Evolutionary conservation across 805 yeast species (phyloP).

Genomic region (Candida boleticola): DNA sequence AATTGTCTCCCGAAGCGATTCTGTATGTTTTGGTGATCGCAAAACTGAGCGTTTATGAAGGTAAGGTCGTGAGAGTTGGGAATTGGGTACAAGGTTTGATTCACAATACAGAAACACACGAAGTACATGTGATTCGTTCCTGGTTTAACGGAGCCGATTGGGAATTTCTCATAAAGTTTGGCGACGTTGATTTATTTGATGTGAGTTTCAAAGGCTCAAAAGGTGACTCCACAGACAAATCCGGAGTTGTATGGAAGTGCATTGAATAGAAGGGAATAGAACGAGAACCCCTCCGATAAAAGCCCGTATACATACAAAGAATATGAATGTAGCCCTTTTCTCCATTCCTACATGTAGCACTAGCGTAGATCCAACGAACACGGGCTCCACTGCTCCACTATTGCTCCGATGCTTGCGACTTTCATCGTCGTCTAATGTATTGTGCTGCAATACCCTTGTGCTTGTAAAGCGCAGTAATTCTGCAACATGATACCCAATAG

Average conservation of each 20-base stretch:
- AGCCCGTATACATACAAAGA: no score
- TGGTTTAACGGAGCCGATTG: constrained; percentile 18
- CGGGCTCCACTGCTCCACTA: no score
- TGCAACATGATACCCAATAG: constrained; percentile 1
- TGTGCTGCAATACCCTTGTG: no score
- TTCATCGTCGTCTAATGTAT: no score
- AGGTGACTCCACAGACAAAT: constrained; percentile 8
- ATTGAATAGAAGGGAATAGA: constrained; percentile 21
- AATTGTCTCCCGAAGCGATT: constrained; percentile 4
- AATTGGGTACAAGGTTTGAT: constrained; percentile 53
- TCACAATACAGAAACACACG: constrained; percentile 22
- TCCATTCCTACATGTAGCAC: no score
- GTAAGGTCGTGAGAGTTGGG: constrained; percentile 47
- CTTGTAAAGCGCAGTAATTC: no score
- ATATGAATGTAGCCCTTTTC: no score
- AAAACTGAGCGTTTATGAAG: constrained; percentile 25
- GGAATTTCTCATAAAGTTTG: constrained; percentile 26
- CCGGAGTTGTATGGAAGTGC: constrained; percentile 7
- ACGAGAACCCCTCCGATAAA: no score
- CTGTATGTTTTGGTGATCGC: constrained; percentile 19
- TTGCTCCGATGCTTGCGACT: no score
- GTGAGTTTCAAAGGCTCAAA: constrained; percentile 14
- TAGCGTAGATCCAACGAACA: no score
- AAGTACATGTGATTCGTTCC: constrained; percentile 28
- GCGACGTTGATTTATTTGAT: constrained; percentile 23